These are phyloP conservation scores for Trypanosomatidae sp. DNA, from an alignment of 208 protist genomes.

Conservation along the genomic window DNA sequence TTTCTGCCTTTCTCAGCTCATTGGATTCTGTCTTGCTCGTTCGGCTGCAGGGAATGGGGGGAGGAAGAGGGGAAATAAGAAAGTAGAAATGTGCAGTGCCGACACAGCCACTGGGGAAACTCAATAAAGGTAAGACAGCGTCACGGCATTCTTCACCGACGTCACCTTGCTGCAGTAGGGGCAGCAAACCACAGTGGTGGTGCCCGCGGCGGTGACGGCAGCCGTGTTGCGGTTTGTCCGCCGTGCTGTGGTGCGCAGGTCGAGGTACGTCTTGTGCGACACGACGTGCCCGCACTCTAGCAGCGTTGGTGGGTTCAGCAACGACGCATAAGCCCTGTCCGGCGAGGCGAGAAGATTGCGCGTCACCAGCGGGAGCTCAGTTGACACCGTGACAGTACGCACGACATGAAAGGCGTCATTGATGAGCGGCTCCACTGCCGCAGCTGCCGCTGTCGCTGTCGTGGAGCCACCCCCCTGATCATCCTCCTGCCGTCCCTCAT, in stretches of 20 bases:
- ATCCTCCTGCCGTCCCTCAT: background rate
- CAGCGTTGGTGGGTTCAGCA: constrained; percentile 63
- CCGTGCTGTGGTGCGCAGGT: constrained; percentile 27
- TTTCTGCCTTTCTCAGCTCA: background rate
- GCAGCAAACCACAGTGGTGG: constrained; percentile 42
- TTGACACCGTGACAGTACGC: constrained; percentile 8
- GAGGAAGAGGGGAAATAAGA: background rate
- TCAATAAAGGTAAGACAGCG: constrained; percentile 63
- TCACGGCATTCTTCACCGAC: constrained; percentile 32
- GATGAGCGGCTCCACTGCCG: background rate
- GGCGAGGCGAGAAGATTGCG: constrained; percentile 33
- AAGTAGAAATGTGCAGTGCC: background rate
- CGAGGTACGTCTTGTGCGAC: constrained; percentile 52
- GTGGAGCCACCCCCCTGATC: background rate
- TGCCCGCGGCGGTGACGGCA: background rate
- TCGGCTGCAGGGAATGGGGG: background rate
- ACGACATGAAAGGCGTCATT: constrained; percentile 5
- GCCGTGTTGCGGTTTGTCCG: constrained; percentile 13
- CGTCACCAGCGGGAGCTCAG: constrained; percentile 21
- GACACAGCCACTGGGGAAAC: background rate
- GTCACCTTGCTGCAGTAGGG: constrained; percentile 69
- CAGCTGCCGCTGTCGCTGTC: background rate
- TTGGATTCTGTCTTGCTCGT: background rate
- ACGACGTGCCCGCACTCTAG: constrained; percentile 80
- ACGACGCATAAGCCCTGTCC: constrained; percentile 6